phyloP scores from a whole-genome alignment of 768 basidiomycete genomes.

The Suillus luteus region DNA sequence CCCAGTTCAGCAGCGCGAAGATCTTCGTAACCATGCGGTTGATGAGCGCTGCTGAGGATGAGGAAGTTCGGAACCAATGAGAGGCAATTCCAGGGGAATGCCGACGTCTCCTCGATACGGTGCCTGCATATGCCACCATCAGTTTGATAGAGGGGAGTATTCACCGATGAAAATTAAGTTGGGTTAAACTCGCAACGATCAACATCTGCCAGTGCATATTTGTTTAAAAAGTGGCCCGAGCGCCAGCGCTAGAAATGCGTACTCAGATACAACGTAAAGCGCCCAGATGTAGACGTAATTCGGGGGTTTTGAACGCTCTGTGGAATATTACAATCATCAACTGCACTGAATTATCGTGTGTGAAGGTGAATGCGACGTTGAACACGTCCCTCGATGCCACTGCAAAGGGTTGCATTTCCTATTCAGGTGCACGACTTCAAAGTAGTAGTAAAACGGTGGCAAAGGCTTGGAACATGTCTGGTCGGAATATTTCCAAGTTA shows the following conservation, averaged over 20 bases:
- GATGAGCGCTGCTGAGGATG: not conserved
- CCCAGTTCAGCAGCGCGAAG: not conserved
- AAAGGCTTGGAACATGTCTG: not conserved
- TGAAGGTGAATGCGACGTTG: not conserved
- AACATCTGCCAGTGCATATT: not conserved
- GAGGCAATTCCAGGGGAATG: not conserved
- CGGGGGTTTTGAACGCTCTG: not conserved
- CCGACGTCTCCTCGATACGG: not conserved
- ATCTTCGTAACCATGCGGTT: not conserved
- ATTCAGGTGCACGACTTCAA: not conserved
- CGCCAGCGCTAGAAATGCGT: not conserved
- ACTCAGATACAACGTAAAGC: not conserved
- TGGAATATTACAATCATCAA: not conserved
- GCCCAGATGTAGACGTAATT: not conserved
- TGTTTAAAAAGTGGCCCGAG: not conserved
- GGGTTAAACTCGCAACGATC: not conserved
- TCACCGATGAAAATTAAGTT: not conserved
- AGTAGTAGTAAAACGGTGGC: not conserved
- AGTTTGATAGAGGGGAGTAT: not conserved
- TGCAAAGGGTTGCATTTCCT: not conserved
- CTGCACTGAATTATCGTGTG: not conserved
- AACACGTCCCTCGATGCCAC: not conserved
- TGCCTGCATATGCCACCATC: not conserved
- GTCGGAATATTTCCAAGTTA: not conserved
- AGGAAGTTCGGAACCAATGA: not conserved